Evolutionary conservation across 2,329 filamentous ascomycete genomes (phyloP).

Genomic region (Emericellopsis cladophorae): DNA sequence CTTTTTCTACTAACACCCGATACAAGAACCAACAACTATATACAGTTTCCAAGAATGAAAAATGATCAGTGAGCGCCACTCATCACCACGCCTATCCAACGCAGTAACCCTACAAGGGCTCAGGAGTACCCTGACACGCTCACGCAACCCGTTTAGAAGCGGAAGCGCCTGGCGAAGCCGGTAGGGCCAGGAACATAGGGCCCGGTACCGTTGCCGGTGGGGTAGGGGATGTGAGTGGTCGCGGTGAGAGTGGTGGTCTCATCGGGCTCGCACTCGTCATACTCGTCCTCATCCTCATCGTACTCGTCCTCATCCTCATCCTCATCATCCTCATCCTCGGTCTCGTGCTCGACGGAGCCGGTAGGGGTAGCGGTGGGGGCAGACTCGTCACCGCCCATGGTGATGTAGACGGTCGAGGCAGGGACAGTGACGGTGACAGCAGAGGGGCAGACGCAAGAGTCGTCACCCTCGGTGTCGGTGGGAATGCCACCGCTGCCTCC

Average conservation of each 20-base stretch:
- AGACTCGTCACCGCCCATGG: constrained; percentile 12
- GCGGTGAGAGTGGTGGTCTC: constrained; percentile 6
- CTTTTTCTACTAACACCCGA: not conserved
- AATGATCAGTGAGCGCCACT: too few relatives aligned
- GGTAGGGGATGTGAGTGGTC: constrained; percentile 26
- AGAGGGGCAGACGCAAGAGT: constrained; percentile 6
- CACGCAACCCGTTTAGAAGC: constrained; percentile 5
- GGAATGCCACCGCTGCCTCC: constrained; percentile 4
- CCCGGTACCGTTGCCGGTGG: constrained; percentile 22
- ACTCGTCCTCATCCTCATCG: constrained; percentile 6
- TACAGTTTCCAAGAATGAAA: not conserved
- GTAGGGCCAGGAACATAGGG: constrained; percentile 17
- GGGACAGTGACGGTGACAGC: constrained; percentile 16
- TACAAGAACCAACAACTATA: not conserved
- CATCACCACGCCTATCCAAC: too few relatives aligned
- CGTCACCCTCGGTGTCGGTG: constrained; percentile 5
- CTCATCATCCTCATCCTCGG: constrained; percentile 4
- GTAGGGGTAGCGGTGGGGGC: constrained; percentile 3
- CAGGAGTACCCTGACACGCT: too few relatives aligned
- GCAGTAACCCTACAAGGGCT: too few relatives aligned
- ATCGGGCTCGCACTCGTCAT: constrained; percentile 1
- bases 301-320: constrained; percentile 8
- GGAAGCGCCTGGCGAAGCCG: constrained; percentile 19
- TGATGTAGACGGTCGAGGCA: constrained; percentile 22
- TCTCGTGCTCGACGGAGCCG: constrained; percentile 2